Conservation (phyloP, 2,329 filamentous ascomycete genomes). For the Aspergillus phoenicis region DNA sequence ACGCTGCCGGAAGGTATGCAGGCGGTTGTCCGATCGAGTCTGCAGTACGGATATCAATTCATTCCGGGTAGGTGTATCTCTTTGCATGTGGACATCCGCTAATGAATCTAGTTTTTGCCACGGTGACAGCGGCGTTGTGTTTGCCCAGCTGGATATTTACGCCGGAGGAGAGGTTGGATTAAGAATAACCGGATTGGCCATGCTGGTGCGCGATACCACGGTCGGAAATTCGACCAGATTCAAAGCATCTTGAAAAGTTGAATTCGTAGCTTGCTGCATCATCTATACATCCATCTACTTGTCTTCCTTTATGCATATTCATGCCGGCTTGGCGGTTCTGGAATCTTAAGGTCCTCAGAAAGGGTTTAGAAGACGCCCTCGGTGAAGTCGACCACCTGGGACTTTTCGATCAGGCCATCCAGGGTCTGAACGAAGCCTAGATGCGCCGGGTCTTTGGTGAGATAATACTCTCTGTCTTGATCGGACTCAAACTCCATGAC, state of each 20-base stretch:
- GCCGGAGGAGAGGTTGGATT: neutral
- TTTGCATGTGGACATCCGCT: neutral
- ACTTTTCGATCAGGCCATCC: conserved; percentile 33
- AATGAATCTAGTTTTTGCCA: neutral
- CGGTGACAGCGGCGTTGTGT: neutral
- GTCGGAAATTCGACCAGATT: neutral
- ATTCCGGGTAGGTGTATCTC: neutral
- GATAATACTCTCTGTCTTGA: conserved; percentile 69
- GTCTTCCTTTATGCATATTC: too few relatives aligned
- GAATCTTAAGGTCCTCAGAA: neutral
- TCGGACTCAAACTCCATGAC: conserved; percentile 65
- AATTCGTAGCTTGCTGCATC: neutral
- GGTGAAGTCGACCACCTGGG: conserved; percentile 40
- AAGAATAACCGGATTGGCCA: too few relatives aligned
- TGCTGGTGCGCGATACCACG: neutral
- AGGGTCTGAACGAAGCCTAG: conserved; percentile 57
- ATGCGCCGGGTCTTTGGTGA: conserved; percentile 66
- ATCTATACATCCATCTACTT: neutral
- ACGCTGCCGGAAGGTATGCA: conserved; percentile 3
- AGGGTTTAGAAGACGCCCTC: conserved; percentile 5
- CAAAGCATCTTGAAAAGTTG: neutral
- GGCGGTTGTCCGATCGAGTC: neutral
- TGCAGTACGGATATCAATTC: conserved; percentile 4
- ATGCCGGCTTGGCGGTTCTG: too few relatives aligned
- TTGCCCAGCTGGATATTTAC: neutral